Conservation (phyloP, 495 filamentous ascomycete genomes). For the Apodospora peruviana region DNA sequence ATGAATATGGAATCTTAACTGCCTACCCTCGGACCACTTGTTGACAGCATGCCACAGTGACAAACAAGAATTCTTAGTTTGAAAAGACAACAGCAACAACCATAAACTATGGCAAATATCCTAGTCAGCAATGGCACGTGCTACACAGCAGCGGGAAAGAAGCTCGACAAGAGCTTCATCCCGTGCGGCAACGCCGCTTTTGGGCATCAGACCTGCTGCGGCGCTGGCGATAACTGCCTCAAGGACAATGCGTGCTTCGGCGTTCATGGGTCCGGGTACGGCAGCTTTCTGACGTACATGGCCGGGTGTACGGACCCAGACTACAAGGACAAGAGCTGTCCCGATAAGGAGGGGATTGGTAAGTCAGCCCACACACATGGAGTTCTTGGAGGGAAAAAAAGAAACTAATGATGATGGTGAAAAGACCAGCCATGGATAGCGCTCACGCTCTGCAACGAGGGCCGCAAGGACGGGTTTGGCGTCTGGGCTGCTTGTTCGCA, state of each 20-base stretch:
- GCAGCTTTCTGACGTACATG: constrained; percentile 19
- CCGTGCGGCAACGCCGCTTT: constrained; percentile 21
- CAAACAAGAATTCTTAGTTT: too few relatives aligned
- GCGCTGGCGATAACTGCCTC: constrained; percentile 21
- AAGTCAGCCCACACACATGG: background rate
- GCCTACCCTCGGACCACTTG: too few relatives aligned
- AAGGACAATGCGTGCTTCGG: constrained; percentile 18
- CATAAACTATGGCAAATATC: too few relatives aligned
- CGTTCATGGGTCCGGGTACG: constrained; percentile 16
- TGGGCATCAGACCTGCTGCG: constrained; percentile 19
- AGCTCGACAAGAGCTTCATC: constrained; percentile 19
- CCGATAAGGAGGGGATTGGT: constrained; percentile 16
- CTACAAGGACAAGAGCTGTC: constrained; percentile 18
- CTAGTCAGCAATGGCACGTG: constrained; percentile 23
- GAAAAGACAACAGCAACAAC: too few relatives aligned
- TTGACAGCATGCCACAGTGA: too few relatives aligned
- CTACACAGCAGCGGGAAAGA: constrained; percentile 17
- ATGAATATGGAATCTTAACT: too few relatives aligned
- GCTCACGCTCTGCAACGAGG: constrained; percentile 17
- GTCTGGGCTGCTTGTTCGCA: constrained; percentile 21
- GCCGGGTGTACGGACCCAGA: constrained; percentile 21
- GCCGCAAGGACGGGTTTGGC: constrained; percentile 14
- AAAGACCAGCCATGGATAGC: constrained; percentile 24
- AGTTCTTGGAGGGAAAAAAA: background rate
- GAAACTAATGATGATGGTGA: background rate